phyloP scores from a whole-genome alignment of 805 yeast genomes.

The Zygoascus ofunaensis region DNA sequence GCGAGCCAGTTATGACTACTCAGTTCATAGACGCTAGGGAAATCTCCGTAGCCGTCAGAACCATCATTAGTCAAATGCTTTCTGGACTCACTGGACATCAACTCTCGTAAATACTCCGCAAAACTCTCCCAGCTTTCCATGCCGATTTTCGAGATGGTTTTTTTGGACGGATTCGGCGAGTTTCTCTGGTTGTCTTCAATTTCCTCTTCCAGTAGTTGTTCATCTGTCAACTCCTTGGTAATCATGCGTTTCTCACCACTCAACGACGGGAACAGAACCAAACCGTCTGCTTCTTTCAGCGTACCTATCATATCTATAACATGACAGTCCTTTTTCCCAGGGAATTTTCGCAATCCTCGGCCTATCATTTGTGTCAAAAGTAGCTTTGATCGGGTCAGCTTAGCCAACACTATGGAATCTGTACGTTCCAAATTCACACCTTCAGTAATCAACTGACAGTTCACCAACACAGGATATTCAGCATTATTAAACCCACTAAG shows the following conservation, averaged over 20 bases:
- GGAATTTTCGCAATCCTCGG: constrained; percentile 64
- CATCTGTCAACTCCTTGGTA: not conserved
- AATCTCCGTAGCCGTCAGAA: too few species aligned
- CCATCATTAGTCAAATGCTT: not conserved
- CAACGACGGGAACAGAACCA: not conserved
- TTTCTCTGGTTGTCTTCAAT: not conserved
- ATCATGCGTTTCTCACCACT: not conserved
- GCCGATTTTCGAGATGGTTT: not conserved
- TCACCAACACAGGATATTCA: constrained; percentile 61
- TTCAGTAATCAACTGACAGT: constrained; percentile 86
- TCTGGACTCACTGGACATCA: not conserved
- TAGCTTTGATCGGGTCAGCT: constrained; percentile 73
- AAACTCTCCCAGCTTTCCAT: not conserved
- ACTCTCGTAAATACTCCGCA: not conserved
- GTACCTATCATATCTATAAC: constrained; percentile 72
- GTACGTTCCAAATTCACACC: constrained; percentile 91
- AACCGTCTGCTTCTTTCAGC: constrained; percentile 23
- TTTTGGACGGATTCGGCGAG: not conserved
- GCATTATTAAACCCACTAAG: constrained; percentile 55
- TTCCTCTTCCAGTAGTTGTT: not conserved
- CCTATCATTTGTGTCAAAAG: constrained; percentile 84
- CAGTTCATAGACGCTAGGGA: not conserved
- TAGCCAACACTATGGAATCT: constrained; percentile 65
- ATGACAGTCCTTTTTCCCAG: constrained; percentile 57
- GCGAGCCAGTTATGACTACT: constrained; percentile 12